Evolutionary conservation across 2,329 filamentous ascomycete species (phyloP).

Genomic region (Neofusicoccum ribis): DNA sequence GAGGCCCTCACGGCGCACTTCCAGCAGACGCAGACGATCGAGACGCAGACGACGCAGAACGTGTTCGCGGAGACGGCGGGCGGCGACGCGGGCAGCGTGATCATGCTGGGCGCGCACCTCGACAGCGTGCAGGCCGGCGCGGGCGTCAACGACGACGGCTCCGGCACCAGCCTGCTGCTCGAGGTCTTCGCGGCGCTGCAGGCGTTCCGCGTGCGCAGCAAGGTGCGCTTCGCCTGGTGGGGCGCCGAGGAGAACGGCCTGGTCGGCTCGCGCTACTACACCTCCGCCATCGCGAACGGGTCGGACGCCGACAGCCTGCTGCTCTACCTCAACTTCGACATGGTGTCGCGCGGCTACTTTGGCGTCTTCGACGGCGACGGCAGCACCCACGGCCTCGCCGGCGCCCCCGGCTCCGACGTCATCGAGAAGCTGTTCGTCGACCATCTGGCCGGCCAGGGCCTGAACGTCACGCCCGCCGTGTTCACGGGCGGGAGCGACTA

Average conservation of each 20-base stretch:
- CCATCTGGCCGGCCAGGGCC: constrained; percentile 29
- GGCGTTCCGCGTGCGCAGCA: constrained; percentile 62
- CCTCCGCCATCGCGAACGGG: constrained; percentile 25
- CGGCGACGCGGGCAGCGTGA: constrained; percentile 58
- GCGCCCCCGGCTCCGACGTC: constrained; percentile 33
- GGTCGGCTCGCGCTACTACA: constrained; percentile 56
- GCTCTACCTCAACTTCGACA: constrained; percentile 70
- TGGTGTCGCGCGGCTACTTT: constrained; percentile 39
- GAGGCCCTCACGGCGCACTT: constrained; percentile 44
- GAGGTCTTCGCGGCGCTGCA: constrained; percentile 63
- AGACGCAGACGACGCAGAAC: constrained; percentile 58
- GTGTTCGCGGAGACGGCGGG: constrained; percentile 62
- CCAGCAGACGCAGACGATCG: constrained; percentile 49
- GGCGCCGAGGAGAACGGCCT: constrained; percentile 67
- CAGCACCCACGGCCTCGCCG: constrained; percentile 25
- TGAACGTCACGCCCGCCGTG: constrained; percentile 29
- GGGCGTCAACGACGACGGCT: constrained; percentile 52
- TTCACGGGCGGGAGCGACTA: constrained; percentile 37
- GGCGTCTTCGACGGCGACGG: constrained; percentile 29
- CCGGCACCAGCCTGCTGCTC: constrained; percentile 53
- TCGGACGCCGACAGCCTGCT: constrained; percentile 65
- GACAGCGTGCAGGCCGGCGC: constrained; percentile 52
- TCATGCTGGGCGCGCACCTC: constrained; percentile 24
- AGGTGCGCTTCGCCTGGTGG: constrained; percentile 69
- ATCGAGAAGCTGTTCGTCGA: constrained; percentile 37